Evolutionary conservation across 768 basidiomycete genomes (phyloP).

Genomic region (Tricholoma flavovirens): DNA sequence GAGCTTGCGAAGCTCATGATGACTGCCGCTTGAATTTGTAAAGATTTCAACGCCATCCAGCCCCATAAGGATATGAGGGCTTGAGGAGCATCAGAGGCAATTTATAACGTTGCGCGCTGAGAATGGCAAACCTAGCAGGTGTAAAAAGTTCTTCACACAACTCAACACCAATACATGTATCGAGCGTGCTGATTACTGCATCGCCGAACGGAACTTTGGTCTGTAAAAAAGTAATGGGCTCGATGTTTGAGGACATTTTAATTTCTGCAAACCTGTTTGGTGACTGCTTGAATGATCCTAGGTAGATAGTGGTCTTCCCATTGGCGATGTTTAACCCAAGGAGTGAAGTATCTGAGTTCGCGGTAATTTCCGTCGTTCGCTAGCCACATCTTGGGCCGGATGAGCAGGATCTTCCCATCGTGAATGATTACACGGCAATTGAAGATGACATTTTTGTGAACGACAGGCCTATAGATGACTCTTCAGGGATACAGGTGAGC

Average conservation of each 20-base stretch:
- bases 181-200: conserved; percentile 85
- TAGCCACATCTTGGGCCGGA: conserved; percentile 99
- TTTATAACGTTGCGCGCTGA: background rate
- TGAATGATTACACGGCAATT: conserved; percentile 92
- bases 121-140: conserved; percentile 76
- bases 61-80: conserved; percentile 97
- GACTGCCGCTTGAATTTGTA: conserved; percentile 97
- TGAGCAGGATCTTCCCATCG: conserved; percentile 82
- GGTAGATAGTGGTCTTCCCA: conserved; percentile 93
- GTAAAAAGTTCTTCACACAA: conserved; percentile 98
- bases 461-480: conserved; percentile 70
- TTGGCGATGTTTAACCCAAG: conserved; percentile 86
- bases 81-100: conserved; percentile 24
- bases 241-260: background rate
- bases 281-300: conserved; percentile 80
- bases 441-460: conserved; percentile 97
- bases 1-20: conserved; percentile 97
- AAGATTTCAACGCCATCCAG: conserved; percentile 99
- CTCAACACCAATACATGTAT: conserved; percentile 96
- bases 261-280: conserved; percentile 62
- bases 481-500: background rate
- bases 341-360: conserved; percentile 84
- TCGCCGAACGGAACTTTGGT: conserved; percentile 93
- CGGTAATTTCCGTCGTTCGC: conserved; percentile 99
- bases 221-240: conserved; percentile 21